Evolutionary conservation across 208 protist genomes (phyloP).

Genomic region (Trichomonas tenax): DNA sequence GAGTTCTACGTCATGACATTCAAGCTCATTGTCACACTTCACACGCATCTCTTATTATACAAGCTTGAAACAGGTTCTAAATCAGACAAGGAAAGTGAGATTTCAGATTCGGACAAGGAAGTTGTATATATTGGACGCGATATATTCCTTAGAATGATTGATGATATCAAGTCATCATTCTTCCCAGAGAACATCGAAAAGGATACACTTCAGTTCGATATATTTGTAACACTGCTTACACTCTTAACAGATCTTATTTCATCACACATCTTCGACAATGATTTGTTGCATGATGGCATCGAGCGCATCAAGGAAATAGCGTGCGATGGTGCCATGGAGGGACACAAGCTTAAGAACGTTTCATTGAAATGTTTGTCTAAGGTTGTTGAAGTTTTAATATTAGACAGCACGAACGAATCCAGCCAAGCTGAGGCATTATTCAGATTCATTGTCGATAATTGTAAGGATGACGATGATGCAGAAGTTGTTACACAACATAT

Average conservation of each 20-base stretch:
- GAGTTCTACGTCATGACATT: background rate
- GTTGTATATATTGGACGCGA: background rate
- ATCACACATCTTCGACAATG: background rate
- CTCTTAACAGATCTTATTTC: background rate
- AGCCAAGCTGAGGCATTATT: background rate
- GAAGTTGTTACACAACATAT: background rate
- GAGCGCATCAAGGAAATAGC: no score
- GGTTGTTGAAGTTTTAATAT: background rate
- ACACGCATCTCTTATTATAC: background rate
- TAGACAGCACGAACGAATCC: background rate
- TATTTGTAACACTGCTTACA: background rate
- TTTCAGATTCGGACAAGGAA: no score
- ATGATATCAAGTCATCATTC: background rate
- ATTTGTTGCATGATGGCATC: background rate
- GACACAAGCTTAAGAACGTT: background rate
- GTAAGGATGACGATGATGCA: background rate
- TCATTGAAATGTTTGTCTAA: background rate
- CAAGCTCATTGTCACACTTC: background rate
- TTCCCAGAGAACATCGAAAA: background rate
- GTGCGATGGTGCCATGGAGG: background rate
- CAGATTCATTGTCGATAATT: background rate
- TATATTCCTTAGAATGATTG: background rate
- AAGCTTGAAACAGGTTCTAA: background rate
- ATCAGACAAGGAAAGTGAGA: no score
- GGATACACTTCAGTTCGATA: background rate